These are phyloP conservation scores for Escallonia rubra DNA, from an alignment of 129 eudicot genomes.

Conservation along the genomic window DNA sequence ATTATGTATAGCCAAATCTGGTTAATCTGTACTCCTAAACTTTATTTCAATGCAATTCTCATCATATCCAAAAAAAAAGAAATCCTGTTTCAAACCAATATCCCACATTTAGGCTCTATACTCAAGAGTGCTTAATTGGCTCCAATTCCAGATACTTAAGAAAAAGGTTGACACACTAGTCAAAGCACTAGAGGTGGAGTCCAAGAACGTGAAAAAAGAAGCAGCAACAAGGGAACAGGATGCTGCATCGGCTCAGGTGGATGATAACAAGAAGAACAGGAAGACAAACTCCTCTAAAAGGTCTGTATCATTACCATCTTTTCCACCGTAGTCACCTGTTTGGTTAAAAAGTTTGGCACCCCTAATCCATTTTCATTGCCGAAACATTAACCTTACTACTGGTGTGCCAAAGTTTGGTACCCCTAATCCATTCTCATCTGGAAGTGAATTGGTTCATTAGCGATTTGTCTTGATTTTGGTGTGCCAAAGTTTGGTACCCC, in stretches of 20 bases:
- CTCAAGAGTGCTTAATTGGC: neutral
- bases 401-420: slow-evolving; percentile 13
- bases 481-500: neutral
- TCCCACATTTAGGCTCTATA: too few relatives aligned
- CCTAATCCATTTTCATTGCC: slow-evolving; percentile 6
- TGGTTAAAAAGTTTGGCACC: neutral
- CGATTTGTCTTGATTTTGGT: slow-evolving; percentile 14
- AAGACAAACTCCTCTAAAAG: slow-evolving; percentile 43
- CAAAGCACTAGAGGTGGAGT: slow-evolving; percentile 69
- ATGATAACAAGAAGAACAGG: slow-evolving; percentile 24
- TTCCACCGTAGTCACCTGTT: neutral
- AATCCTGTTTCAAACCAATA: too few relatives aligned
- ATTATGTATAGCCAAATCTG: too few relatives aligned
- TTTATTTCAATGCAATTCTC: too few relatives aligned
- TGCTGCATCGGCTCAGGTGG: slow-evolving; percentile 21
- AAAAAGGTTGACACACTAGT: slow-evolving; percentile 64
- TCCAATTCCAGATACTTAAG: slow-evolving; percentile 44
- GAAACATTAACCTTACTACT: slow-evolving; percentile 8
- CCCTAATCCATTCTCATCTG: slow-evolving; percentile 5
- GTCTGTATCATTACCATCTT: slow-evolving; percentile 14
- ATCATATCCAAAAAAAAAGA: too few relatives aligned
- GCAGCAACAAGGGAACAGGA: slow-evolving; percentile 47
- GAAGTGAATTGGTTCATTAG: slow-evolving; percentile 13
- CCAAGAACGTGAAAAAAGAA: slow-evolving; percentile 72
- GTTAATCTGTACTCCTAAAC: too few relatives aligned